Conservation (phyloP, 2,329 filamentous ascomycete species). For the Dryadomyces quercus-mongolicae region DNA sequence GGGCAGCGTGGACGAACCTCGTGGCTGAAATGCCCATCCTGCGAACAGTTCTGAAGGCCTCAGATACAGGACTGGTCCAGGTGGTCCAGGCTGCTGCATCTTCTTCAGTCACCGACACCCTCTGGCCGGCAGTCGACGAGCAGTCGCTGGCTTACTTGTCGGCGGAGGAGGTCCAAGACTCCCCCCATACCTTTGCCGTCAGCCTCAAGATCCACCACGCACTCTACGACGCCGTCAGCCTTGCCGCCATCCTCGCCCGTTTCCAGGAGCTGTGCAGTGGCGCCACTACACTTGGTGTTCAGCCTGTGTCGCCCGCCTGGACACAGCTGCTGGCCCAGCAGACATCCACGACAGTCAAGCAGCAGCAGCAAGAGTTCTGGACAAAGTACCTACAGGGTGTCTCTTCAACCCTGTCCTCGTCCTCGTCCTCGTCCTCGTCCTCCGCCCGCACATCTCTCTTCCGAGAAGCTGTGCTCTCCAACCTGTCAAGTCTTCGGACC, state of each 20-base stretch:
- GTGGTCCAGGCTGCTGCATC: not conserved
- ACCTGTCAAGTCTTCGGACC: conserved; percentile 26
- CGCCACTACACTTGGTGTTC: not conserved
- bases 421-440: no score
- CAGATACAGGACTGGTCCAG: not conserved
- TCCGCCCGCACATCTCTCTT: conserved; percentile 16
- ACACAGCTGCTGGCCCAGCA: conserved; percentile 12
- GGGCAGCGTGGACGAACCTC: conserved; percentile 49
- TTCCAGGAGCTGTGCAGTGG: conserved; percentile 17
- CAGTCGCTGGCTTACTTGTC: conserved; percentile 4
- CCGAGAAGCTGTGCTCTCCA: conserved; percentile 30
- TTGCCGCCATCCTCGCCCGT: conserved; percentile 47
- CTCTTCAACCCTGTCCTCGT: not conserved
- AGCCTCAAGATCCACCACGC: conserved; percentile 67
- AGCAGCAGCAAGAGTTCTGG: conserved; percentile 25
- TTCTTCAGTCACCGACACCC: not conserved
- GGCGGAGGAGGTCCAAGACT: not conserved
- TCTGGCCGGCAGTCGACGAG: conserved; percentile 1
- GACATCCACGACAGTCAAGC: not conserved
- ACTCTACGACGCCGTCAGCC: conserved; percentile 75
- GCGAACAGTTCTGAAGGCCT: conserved; percentile 35
- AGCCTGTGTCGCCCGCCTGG: conserved; percentile 14
- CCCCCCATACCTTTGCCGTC: conserved; percentile 16
- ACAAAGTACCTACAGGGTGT: conserved; percentile 22
- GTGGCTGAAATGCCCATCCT: conserved; percentile 48